These are phyloP conservation scores for Trematosphaeria pertusa DNA, from an alignment of 2,329 filamentous ascomycete species.

Conservation along the genomic window DNA sequence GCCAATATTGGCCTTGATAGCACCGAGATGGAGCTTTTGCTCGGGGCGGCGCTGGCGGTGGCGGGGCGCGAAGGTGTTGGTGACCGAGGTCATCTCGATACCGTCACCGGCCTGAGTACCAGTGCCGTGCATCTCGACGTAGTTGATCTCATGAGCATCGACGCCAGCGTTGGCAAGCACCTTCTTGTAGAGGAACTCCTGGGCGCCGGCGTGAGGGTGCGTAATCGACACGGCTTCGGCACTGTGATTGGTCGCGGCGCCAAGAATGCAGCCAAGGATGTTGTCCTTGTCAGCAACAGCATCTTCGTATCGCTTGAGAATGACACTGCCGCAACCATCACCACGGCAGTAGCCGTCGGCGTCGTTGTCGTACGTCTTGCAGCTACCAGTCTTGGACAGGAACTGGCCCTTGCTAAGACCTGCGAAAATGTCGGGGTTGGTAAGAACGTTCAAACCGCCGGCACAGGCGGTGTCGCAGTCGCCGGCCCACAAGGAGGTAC, in stretches of 20 bases:
- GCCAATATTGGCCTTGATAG: constrained; percentile 63
- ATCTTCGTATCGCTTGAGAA: constrained; percentile 82
- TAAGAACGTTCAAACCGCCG: constrained; percentile 79
- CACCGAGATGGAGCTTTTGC: constrained; percentile 60
- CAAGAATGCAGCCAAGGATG: constrained; percentile 75
- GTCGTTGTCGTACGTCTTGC: constrained; percentile 80
- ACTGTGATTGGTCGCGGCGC: constrained; percentile 80
- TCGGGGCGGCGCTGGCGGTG: constrained; percentile 58
- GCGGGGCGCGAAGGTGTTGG: constrained; percentile 66
- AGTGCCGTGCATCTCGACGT: constrained; percentile 90
- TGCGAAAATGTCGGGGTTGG: constrained; percentile 81
- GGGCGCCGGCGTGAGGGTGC: constrained; percentile 78
- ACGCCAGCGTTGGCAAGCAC: constrained; percentile 77
- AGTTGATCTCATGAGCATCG: constrained; percentile 78
- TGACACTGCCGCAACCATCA: constrained; percentile 75
- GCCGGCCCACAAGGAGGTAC: constrained; percentile 74
- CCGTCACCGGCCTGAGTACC: constrained; percentile 86
- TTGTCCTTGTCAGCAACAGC: constrained; percentile 77
- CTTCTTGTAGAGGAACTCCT: constrained; percentile 72
- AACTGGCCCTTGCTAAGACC: constrained; percentile 80
- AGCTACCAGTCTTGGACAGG: constrained; percentile 76
- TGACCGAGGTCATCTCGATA: constrained; percentile 81
- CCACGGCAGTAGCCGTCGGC: constrained; percentile 85
- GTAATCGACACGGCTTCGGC: constrained; percentile 84
- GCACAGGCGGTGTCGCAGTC: constrained; percentile 84